phyloP scores from a whole-genome alignment of 1,284 basidiomycete genomes.

The Puccinia horiana region DNA sequence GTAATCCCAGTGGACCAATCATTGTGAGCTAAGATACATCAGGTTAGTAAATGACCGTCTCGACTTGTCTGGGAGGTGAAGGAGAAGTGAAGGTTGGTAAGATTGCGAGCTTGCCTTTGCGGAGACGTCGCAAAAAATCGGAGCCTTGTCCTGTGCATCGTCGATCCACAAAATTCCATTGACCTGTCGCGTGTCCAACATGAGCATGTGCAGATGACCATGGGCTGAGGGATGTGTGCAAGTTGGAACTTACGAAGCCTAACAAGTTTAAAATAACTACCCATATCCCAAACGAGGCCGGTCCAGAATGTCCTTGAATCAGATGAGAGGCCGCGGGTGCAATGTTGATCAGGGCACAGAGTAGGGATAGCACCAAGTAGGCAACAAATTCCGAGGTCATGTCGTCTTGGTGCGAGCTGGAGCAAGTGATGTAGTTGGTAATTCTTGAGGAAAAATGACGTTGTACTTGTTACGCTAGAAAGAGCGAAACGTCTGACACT shows the following conservation, averaged over 20 bases:
- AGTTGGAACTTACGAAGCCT: conserved; percentile 25
- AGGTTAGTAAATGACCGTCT: not conserved
- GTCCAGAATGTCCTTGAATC: conserved; percentile 38
- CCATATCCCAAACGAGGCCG: conserved; percentile 40
- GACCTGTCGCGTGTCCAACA: not conserved
- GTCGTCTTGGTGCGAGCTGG: not conserved
- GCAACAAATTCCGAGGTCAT: conserved; percentile 19
- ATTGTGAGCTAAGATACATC: conserved; percentile 8
- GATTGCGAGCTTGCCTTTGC: conserved; percentile 24
- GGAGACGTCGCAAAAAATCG: conserved; percentile 41
- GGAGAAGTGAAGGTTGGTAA: not conserved
- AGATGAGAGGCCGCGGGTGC: conserved; percentile 38
- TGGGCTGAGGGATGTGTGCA: not conserved
- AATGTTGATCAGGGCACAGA: conserved; percentile 36
- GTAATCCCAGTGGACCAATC: conserved; percentile 34
- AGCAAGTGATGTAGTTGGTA: not conserved
- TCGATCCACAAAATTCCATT: conserved; percentile 42
- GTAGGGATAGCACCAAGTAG: conserved; percentile 17
- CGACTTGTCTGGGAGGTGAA: not conserved
- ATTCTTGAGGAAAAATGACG: not conserved
- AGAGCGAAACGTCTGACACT: not conserved
- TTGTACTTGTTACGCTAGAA: not conserved
- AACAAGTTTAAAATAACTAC: conserved; percentile 29
- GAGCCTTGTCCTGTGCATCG: conserved; percentile 40
- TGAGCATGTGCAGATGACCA: not conserved